These are phyloP conservation scores for Quercus suber DNA, from an alignment of 306 rosid species.

Conservation along the genomic window DNA sequence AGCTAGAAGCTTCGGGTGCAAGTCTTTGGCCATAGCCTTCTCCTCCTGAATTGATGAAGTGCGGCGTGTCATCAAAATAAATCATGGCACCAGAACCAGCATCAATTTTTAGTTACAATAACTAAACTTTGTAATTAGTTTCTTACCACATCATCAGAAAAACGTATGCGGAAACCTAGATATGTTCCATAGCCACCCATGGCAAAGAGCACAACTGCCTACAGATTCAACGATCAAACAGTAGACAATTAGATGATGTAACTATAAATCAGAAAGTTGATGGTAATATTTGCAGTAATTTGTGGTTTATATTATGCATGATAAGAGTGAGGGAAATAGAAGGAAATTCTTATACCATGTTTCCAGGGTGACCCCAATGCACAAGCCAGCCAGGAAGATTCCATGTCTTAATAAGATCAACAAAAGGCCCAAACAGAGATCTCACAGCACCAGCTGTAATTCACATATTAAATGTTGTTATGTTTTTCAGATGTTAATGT, in stretches of 20 bases:
- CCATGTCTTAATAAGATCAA: conserved; percentile 61
- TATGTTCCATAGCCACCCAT: conserved; percentile 99
- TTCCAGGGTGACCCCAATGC: conserved; percentile 96
- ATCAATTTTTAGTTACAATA: not conserved
- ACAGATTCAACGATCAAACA: conserved; percentile 4
- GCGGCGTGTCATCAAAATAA: not conserved
- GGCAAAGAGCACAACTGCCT: conserved; percentile 95
- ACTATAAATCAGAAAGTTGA: not conserved
- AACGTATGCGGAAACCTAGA: conserved; percentile 80
- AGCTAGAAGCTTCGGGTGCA: conserved; percentile 90
- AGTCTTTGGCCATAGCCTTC: conserved; percentile 87
- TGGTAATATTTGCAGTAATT: no score
- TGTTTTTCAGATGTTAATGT: not conserved
- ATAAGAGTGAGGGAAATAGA: not conserved
- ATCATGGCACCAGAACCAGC: not conserved
- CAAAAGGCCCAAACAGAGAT: conserved; percentile 65
- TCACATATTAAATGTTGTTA: not conserved
- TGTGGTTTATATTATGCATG: not conserved
- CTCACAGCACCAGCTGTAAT: conserved; percentile 56
- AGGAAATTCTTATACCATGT: conserved; percentile 49
- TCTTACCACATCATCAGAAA: conserved; percentile 64
- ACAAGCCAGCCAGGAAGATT: conserved; percentile 86
- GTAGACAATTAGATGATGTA: not conserved
- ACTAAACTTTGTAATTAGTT: not conserved
- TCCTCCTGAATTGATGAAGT: conserved; percentile 52